phyloP scores from a whole-genome alignment of 2,329 filamentous ascomycete genomes.

The Coniochaeta ligniaria region DNA sequence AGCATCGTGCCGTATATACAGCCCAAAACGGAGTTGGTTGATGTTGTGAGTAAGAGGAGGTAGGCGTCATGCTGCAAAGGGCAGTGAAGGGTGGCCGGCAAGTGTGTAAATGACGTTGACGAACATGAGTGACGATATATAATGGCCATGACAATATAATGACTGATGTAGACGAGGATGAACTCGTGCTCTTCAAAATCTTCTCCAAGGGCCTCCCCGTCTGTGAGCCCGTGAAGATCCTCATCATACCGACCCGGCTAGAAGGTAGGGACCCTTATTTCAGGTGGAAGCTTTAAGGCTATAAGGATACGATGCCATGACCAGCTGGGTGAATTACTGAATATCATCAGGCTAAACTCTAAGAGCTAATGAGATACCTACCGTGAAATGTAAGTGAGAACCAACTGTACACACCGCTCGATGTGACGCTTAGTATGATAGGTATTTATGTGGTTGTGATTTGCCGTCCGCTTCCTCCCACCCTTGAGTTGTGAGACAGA shows the following conservation, averaged over 20 bases:
- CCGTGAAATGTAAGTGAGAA: no score
- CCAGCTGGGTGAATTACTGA: no score
- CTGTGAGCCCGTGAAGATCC: neutral
- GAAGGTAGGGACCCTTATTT: no score
- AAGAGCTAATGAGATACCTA: no score
- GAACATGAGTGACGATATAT: neutral
- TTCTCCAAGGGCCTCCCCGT: neutral
- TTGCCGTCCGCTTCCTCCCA: no score
- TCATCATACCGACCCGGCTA: no score
- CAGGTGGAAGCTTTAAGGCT: neutral
- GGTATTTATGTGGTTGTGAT: no score
- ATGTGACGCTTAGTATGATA: no score
- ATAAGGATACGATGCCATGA: no score
- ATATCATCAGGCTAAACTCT: no score
- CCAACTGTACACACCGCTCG: no score
- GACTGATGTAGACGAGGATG: neutral
- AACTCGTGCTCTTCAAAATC: neutral
- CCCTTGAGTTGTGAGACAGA: no score
- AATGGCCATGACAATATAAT: neutral
- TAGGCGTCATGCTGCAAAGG: neutral
- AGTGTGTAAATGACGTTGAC: neutral
- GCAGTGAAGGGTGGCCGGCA: neutral
- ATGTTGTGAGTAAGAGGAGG: slow-evolving; percentile 8
- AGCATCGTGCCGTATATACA: slow-evolving; percentile 19
- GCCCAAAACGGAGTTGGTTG: slow-evolving; percentile 21